Base-by-base conservation (phyloP, 768 basidiomycete species). In the Rhizopogon vesiculosus region DNA sequence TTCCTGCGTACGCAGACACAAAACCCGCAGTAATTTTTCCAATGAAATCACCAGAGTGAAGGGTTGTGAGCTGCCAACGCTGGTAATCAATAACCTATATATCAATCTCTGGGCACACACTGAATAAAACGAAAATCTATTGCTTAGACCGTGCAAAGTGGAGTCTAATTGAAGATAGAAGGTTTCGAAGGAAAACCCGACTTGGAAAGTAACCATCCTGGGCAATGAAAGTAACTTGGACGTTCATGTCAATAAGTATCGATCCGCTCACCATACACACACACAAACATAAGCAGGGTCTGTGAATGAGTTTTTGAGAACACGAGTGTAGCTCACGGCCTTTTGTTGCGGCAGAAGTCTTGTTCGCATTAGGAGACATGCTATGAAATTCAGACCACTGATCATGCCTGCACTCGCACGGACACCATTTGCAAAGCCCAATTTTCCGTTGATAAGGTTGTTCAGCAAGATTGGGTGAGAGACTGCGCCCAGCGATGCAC, bases 131-230 rank as follows among this genome's bases (percentile, higher is more conserved):
- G 84, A 78, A 12, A 86, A 69, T 28, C 61, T 64, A n/a, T 70
- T 61, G 13, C 70, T 66, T 31, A 83, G 66, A 2, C 78, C 77
- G 54, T 80, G 78, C 53, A 72, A 71, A 33, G 78, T 73, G 8
- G 83, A 76, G 52, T 81, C 76, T 13, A 85, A 69, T 55, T 86
- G 85, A 16, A 86, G 67, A 61, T 80, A 85, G 64, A 82, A 84
- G 38, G 80, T 72, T 0, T 79, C 78, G 46, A 76, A 79, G 57
- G 75, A 82, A 12, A 80, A 56, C 1, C 78, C 77, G 1, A 68
- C 61, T 9, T 74, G 62, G 28, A 69, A 66, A 28, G 72, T n/a
- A 43, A 42, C 61, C 50, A 46, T 41, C 19, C 55, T 56, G 22
- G 10, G 25, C n/a, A 56, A 43, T 28, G 29, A 19, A 13, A 35